phyloP scores from a whole-genome alignment of 352 stramenopile genomes.

The Phytophthora europaea region DNA sequence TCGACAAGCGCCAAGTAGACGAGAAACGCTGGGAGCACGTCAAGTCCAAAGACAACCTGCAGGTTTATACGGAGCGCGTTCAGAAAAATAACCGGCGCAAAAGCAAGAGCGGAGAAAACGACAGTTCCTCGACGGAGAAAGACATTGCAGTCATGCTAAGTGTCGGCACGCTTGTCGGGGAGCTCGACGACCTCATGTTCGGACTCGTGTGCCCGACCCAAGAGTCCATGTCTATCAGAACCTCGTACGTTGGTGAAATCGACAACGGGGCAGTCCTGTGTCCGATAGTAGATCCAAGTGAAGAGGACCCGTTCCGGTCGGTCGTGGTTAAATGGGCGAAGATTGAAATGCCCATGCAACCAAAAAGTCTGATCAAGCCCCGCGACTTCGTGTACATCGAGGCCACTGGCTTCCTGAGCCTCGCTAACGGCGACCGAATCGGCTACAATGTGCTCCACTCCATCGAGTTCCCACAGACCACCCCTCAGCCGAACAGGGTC shows the following conservation, averaged over 20 bases:
- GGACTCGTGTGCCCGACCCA: background rate
- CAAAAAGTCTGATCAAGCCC: background rate
- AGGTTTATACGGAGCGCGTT: conserved; percentile 2
- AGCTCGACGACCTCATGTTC: background rate
- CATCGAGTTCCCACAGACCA: background rate
- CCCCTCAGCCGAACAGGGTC: background rate
- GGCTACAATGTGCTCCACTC: conserved; percentile 1
- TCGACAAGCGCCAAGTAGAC: background rate
- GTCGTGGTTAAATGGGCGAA: background rate
- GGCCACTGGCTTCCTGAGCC: background rate
- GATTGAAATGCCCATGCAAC: background rate
- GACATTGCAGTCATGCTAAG: conserved; percentile 8
- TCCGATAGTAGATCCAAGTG: background rate
- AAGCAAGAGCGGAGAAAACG: background rate
- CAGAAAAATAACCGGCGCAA: background rate
- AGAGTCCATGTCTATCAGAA: background rate
- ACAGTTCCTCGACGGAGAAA: background rate
- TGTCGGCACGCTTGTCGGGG: background rate
- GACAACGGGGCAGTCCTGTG: background rate
- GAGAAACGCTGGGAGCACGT: conserved; percentile 9
- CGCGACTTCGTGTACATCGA: conserved; percentile 1
- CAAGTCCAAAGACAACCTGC: conserved; percentile 19
- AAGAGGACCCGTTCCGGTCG: background rate
- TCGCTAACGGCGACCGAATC: background rate
- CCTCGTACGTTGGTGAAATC: background rate